Conservation (phyloP, 371 early-diverging fungal genomes). For the Mucor indicus region DNA sequence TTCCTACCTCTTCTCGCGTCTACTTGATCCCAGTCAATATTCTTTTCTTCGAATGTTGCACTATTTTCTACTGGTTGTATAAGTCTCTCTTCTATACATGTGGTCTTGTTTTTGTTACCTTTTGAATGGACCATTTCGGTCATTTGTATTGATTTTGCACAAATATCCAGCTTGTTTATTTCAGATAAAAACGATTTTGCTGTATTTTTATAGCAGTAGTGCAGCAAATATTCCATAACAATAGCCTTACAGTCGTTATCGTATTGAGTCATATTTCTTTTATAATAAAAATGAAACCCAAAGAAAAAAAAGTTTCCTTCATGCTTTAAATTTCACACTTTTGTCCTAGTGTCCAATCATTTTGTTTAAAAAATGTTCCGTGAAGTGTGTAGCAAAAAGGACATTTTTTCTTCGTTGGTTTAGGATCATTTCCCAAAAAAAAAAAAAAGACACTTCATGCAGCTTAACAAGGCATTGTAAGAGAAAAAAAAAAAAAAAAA, state of each 20-base stretch:
- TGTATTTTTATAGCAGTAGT: slow-evolving; percentile 20
- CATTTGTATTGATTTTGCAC: slow-evolving; percentile 3
- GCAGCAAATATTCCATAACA: slow-evolving; percentile 20
- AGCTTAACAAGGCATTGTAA: too few relatives aligned
- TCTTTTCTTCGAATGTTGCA: background rate
- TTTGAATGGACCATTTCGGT: background rate
- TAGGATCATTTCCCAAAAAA: too few relatives aligned
- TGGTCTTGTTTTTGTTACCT: background rate
- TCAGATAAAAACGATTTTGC: slow-evolving; percentile 17
- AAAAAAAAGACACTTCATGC: too few relatives aligned
- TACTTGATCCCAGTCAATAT: slow-evolving; percentile 10
- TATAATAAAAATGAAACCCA: too few relatives aligned
- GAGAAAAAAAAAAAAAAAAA: too few relatives aligned
- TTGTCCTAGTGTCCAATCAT: too few relatives aligned
- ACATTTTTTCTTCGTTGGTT: too few relatives aligned
- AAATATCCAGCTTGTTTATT: slow-evolving; percentile 2
- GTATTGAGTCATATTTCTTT: slow-evolving; percentile 7
- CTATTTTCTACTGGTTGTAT: background rate
- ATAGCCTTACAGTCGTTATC: slow-evolving; percentile 13
- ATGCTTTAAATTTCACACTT: too few relatives aligned
- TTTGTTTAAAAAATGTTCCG: too few relatives aligned
- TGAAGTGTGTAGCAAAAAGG: too few relatives aligned
- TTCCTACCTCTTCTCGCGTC: slow-evolving; percentile 13
- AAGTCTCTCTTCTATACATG: background rate
- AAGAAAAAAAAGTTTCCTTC: too few relatives aligned